Evolutionary conservation across 202 grass and related monocot species (phyloP), one percentile per base, ranked within the genome.

Genomic region (Zoysia matrella): DNA sequence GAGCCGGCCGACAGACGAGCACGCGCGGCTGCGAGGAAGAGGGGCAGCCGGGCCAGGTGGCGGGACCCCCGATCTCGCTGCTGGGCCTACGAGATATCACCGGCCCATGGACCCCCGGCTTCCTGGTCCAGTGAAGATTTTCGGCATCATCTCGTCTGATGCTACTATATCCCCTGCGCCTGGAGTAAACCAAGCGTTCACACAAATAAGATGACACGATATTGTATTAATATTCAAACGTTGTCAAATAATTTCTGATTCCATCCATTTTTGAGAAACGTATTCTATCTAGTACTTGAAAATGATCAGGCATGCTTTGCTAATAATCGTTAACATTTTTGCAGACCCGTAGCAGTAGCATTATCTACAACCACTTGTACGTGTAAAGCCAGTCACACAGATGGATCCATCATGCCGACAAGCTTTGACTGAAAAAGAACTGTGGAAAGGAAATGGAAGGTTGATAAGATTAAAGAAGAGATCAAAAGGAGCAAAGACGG

Each of bases 11-110:
- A 22, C 22, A 92, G 40, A 18, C 73, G 46, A 46, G 88, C 88
- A 88, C 88, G 82, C 85, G 88, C 82, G 88, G 91, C 91, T 79
- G 85, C 42, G 15, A 49, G 53, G 42, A 16, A 62, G 75, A 86
- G 82, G 58, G 41, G 82, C 79, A 80, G 53, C 57, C 78, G 47
- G 79, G 71, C 50, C 80, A 68, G 22, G 46, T 39, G 73, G 73
- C 11, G 91, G 91, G 84, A 22, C 79, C 88, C 62, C 12, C 71
- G 4, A 43, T n/a, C 5, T 58, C 64, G 36, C 64, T 40, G 82
- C 22, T 22, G 22, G 82, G 69, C 83, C 85, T 78, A 65, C 45
- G 41, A 47, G 61, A 69, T 65, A 83, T 57, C 75, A 41, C 16
- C 40, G 50, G 74, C 72, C 60, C 74, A 82, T 85, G 78, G 77